A percentile compares a stretch with the other conserved stretches of the same genome.
These are phyloP conservation scores for Setomelanomma holmii DNA, from an alignment of 2,329 filamentous ascomycete genomes.

Conservation along the genomic window DNA sequence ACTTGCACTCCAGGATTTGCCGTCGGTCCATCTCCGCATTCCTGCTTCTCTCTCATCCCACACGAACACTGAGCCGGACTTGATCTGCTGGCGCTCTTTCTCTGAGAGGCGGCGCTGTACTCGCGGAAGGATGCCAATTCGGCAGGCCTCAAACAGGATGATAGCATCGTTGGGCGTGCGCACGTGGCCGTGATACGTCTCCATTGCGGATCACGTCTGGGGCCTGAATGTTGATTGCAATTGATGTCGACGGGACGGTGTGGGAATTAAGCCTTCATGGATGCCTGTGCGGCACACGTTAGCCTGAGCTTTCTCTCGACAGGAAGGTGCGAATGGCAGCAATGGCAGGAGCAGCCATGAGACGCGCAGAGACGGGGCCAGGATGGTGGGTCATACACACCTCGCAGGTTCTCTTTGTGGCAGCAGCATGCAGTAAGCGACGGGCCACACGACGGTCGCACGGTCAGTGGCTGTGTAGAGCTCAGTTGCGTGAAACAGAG, in stretches of 20 bases:
- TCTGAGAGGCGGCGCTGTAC: constrained; percentile 94
- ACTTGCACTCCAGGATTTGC: constrained; percentile 98
- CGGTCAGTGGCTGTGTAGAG: not conserved
- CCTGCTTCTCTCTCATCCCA: constrained; percentile 99
- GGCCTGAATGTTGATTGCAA: constrained; percentile 5
- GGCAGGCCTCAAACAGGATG: constrained; percentile 96
- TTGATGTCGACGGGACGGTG: constrained; percentile 9
- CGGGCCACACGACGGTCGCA: not conserved
- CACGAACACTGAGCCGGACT: constrained; percentile 97
- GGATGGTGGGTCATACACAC: not conserved
- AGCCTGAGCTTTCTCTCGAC: too few species aligned
- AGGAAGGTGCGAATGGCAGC: not conserved
- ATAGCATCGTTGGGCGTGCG: constrained; percentile 97
- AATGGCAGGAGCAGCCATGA: not conserved
- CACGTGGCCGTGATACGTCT: constrained; percentile 95
- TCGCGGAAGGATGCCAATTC: constrained; percentile 84
- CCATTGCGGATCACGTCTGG: constrained; percentile 66
- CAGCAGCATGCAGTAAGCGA: not conserved
- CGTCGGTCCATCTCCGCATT: constrained; percentile 98
- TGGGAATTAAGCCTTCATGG: constrained; percentile 8
- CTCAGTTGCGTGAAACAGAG: not conserved
- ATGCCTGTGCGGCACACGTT: not conserved
- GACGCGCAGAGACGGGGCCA: too few species aligned
- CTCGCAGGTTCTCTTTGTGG: not conserved
- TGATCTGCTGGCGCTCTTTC: constrained; percentile 95